phyloP scores from a whole-genome alignment of 495 filamentous ascomycete genomes.

The Penicillium crystallinum region DNA sequence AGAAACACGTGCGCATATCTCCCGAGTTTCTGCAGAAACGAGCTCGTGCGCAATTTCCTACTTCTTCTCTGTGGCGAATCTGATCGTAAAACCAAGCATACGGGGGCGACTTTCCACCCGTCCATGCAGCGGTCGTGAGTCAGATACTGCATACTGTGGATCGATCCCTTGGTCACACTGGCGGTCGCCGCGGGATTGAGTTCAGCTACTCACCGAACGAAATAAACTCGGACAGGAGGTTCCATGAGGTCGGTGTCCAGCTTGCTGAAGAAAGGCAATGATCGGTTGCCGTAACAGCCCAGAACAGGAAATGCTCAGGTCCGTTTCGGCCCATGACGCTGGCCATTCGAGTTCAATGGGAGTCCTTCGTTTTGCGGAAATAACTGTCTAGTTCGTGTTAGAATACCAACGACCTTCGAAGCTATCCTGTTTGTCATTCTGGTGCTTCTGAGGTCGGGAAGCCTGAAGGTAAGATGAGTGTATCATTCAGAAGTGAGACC shows the following conservation, averaged over 20 bases:
- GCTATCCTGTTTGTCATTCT: neutral
- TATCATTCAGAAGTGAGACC: neutral
- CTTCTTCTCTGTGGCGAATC: constrained; percentile 4
- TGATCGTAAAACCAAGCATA: neutral
- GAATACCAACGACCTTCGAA: neutral
- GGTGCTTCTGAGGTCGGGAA: neutral
- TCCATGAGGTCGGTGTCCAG: constrained; percentile 3
- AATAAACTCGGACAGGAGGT: neutral
- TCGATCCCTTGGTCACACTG: neutral
- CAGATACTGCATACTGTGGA: neutral
- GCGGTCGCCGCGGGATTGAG: constrained; percentile 1
- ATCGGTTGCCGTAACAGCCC: neutral
- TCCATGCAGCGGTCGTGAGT: neutral
- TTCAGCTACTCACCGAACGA: neutral
- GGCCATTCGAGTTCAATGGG: neutral
- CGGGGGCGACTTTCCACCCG: constrained; percentile 10
- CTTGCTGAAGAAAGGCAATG: neutral
- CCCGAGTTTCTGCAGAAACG: constrained; percentile 8
- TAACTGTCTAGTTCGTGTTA: neutral
- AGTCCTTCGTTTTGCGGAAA: neutral
- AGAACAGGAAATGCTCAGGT: neutral
- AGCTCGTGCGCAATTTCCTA: neutral
- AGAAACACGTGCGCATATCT: neutral
- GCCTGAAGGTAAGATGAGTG: constrained; percentile 8
- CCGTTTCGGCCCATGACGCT: neutral